A percentile compares a stretch with the other conserved stretches of the same genome.
phyloP scores from a whole-genome alignment of 441 rosid species.

The Gossypium schwendimanii region DNA sequence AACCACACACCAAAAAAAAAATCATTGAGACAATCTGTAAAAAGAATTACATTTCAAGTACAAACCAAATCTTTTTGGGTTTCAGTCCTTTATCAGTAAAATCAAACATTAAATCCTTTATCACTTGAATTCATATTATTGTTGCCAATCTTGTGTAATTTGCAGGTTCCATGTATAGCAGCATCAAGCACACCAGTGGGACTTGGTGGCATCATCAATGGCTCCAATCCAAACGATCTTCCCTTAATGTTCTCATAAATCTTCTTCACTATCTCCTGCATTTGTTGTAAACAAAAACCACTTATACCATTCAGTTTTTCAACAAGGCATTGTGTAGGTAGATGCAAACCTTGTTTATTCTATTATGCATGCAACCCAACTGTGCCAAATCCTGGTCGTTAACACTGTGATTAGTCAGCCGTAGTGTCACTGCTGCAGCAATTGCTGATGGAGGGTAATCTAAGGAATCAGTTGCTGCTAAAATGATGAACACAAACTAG shows the following conservation, averaged over 20 bases:
- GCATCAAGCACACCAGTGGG: conserved; percentile 6
- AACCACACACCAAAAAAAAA: background rate
- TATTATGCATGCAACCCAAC: conserved; percentile 14
- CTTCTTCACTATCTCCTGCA: conserved; percentile 32
- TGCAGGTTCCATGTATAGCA: background rate
- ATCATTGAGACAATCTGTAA: background rate
- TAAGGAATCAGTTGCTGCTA: conserved; percentile 29
- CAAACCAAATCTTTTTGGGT: background rate
- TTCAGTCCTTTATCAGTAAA: background rate
- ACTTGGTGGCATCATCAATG: background rate
- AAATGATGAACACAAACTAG: background rate
- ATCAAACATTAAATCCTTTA: background rate
- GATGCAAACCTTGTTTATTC: conserved; percentile 19
- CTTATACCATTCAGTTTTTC: too few species aligned
- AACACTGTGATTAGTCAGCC: conserved; percentile 17
- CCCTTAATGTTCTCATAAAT: conserved; percentile 19
- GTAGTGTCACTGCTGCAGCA: conserved; percentile 30
- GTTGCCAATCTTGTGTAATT: background rate
- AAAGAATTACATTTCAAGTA: background rate
- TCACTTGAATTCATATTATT: background rate
- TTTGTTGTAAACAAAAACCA: background rate
- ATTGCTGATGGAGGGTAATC: conserved; percentile 30
- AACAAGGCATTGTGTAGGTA: background rate
- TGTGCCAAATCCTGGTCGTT: conserved; percentile 17
- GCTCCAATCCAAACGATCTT: conserved; percentile 9